Conservation (phyloP, 345 rosid species). For the Aegle marmelos region DNA sequence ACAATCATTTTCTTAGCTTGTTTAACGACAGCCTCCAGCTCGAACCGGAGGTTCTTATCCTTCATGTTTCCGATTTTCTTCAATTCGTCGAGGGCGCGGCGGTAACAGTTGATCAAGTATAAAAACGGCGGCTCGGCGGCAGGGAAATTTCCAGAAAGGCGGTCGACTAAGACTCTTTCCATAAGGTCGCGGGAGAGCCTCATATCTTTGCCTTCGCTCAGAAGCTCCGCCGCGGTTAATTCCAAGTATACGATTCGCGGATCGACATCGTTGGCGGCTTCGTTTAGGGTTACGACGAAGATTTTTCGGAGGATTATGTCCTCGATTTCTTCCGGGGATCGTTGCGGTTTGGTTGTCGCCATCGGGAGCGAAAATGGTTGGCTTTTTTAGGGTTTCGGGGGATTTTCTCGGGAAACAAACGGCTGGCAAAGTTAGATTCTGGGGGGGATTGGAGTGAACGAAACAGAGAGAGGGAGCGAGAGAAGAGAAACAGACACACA, state of each 20-base stretch:
- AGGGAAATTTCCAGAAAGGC: constrained; percentile 68
- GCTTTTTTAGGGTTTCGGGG: not conserved
- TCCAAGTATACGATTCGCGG: constrained; percentile 62
- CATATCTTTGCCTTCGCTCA: constrained; percentile 80
- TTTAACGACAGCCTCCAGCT: constrained; percentile 58
- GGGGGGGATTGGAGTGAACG: not conserved
- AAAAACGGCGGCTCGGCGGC: constrained; percentile 55
- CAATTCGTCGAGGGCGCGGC: constrained; percentile 73
- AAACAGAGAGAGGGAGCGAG: not conserved
- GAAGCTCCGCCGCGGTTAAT: constrained; percentile 88
- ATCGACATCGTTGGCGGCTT: constrained; percentile 40
- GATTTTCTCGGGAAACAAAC: constrained; percentile 9
- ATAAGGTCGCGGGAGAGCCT: constrained; percentile 65
- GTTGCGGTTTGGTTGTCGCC: constrained; percentile 62
- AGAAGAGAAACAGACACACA: too few species aligned
- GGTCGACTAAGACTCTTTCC: constrained; percentile 80
- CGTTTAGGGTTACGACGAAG: constrained; percentile 57
- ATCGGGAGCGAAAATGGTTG: constrained; percentile 11
- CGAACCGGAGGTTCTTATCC: constrained; percentile 61
- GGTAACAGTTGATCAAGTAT: constrained; percentile 74
- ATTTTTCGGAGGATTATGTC: constrained; percentile 87
- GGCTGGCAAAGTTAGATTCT: not conserved
- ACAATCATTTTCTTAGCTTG: constrained; percentile 69
- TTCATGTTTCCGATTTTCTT: constrained; percentile 83
- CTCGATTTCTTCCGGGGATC: constrained; percentile 78